Conservation (phyloP, 805 yeast species). For the Yueomyces sinensis region DNA sequence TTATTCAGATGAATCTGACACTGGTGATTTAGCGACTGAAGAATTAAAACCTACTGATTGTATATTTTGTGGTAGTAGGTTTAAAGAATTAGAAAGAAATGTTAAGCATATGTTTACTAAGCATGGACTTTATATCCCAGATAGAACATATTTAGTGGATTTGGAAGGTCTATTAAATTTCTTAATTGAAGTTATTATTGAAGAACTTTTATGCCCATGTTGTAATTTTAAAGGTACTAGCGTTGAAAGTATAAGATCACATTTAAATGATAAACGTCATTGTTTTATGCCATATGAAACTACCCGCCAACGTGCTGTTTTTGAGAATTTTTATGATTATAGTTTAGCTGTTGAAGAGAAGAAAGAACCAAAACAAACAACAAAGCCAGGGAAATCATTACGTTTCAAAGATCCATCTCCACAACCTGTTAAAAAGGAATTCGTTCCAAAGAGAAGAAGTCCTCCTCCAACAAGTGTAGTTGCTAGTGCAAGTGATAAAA, state of each 20-base stretch:
- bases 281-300: conserved; percentile 81
- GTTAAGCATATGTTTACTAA: conserved; percentile 62
- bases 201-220: conserved; percentile 71
- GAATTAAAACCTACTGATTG: conserved; percentile 31
- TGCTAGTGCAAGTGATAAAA: conserved; percentile 61
- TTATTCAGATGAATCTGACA: conserved; percentile 6
- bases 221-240: conserved; percentile 79
- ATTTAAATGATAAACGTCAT: conserved; percentile 75
- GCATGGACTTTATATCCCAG: conserved; percentile 87
- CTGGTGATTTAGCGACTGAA: conserved; percentile 13
- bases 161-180: conserved; percentile 60
- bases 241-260: conserved; percentile 79
- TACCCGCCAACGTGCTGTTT: conserved; percentile 59
- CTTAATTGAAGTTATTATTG: conserved; percentile 66
- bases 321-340: conserved; percentile 78
- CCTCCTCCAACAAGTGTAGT: conserved; percentile 23
- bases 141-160: conserved; percentile 53
- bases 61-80: conserved; percentile 43
- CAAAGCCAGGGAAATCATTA: neutral
- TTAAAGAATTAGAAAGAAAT: conserved; percentile 42
- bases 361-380: conserved; percentile 7
- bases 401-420: conserved; percentile 11
- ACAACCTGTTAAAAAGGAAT: conserved; percentile 19
- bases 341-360: conserved; percentile 41
- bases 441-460: conserved; percentile 47